Base-by-base conservation (phyloP, 2,329 filamentous ascomycete genomes). In the Aspergillus awamori region DNA sequence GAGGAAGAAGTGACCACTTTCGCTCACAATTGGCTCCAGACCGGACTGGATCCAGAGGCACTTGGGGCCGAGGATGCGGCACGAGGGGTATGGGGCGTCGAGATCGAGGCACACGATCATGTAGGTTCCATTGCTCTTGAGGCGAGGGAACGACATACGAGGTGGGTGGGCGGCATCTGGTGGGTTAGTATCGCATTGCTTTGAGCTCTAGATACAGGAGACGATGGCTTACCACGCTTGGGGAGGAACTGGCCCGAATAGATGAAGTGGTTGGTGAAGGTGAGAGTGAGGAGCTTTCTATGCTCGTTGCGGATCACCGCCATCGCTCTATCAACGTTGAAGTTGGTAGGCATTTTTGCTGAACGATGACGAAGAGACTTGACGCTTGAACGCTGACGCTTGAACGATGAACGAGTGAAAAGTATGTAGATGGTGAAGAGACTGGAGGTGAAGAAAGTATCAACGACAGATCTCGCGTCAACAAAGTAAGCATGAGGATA, bases 31-130 rank as follows among this genome's bases (percentile, higher is more conserved):
- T 3, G 53, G 36, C 26, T 38, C 17, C 33, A 58, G 43, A 13
- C 55, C 55, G 7, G 36, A 30, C 22, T 58, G 55, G 3, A 58
- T 28, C 55, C 55, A 58, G 30, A 52, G 55, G n/a, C 51, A 13
- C 8, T 39, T 30, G 2, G 43, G 55, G 15, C 55, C 24, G 2
- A 58, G 20, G 5, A 39, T 3, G 6, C 26, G 39, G 22, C 36
- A 41, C 0, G 45, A 49, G 5, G 45, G n/a, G 8, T 41, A 58
- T 0, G 55, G 55, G 2, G 43, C 55, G 8, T 58, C 55, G 0
- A 58, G 45, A 6, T 58, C 55, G 3, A 58, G 55, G 8, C 33
- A 38, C 3, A 58, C 43, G 0, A 41, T 28, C 28, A 51, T 51
- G 15, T 58, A 58, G 24, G 38, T 49, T 45, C 45, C 17, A 13